Evolutionary conservation across 257 asterid genomes (phyloP).

Genomic region (Jacaranda mimosifolia): DNA sequence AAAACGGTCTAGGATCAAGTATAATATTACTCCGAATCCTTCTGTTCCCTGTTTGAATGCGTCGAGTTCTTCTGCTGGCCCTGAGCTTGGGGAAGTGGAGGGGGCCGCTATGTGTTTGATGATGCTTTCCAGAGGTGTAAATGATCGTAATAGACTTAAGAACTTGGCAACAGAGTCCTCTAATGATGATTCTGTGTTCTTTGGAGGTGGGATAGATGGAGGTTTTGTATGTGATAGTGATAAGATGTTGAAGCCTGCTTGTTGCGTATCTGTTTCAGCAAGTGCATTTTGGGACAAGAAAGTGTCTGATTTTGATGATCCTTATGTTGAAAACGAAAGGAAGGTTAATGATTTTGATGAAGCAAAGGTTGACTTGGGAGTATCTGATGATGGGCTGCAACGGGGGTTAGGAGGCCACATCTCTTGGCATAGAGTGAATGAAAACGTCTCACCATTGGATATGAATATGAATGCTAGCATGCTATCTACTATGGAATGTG

Average conservation of each 20-base stretch:
- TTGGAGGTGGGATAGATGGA: conserved; percentile 41
- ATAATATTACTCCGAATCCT: conserved; percentile 44
- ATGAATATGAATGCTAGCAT: neutral
- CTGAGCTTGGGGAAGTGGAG: conserved; percentile 52
- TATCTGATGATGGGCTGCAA: conserved; percentile 32
- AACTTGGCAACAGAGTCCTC: conserved; percentile 30
- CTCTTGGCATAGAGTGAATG: conserved; percentile 6
- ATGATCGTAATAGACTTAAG: conserved; percentile 30
- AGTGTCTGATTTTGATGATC: conserved; percentile 39
- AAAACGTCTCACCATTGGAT: conserved; percentile 9
- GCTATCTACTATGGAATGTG: conserved; percentile 23
- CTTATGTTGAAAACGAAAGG: conserved; percentile 30
- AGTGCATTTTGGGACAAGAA: conserved; percentile 34
- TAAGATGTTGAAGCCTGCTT: neutral
- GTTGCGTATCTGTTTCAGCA: neutral
- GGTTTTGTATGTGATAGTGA: conserved; percentile 22
- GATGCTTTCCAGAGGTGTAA: conserved; percentile 74
- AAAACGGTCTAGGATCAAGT: conserved; percentile 71
- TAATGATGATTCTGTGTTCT: conserved; percentile 40
- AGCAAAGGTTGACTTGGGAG: conserved; percentile 30
- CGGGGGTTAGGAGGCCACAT: conserved; percentile 35
- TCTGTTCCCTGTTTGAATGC: conserved; percentile 44
- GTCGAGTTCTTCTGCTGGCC: conserved; percentile 32
- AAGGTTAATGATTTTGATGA: conserved; percentile 28
- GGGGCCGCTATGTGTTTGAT: conserved; percentile 72